Conservation (phyloP, 208 protist genomes). For the Crithidia fasciculata region DNA sequence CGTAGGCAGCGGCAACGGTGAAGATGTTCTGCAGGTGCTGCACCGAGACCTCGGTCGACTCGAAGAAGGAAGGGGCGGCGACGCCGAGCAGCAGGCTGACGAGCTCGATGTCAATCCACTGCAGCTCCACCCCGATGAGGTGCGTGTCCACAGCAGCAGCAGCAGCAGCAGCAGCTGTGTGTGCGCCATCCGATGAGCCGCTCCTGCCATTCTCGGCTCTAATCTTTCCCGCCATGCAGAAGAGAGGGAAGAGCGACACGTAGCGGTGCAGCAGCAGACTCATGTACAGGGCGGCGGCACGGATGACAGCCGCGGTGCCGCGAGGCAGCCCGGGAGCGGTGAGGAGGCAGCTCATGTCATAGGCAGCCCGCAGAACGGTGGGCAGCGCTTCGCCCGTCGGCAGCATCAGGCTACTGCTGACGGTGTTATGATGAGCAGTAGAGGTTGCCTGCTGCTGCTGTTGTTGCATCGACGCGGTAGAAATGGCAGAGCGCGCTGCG, state of each 20-base stretch:
- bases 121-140: conserved; percentile 41
- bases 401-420: conserved; percentile 27
- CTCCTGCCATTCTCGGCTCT: no score
- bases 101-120: conserved; percentile 86
- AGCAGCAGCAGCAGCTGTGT: background rate
- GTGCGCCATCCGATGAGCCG: background rate
- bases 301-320: conserved; percentile 32
- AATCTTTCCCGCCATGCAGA: conserved; percentile 34
- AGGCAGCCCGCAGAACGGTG: conserved; percentile 70
- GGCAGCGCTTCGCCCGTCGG: conserved; percentile 58
- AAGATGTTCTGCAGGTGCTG: conserved; percentile 83
- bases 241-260: conserved; percentile 73
- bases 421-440: background rate
- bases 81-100: conserved; percentile 66
- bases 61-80: conserved; percentile 74
- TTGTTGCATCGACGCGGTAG: background rate
- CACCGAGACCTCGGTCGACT: conserved; percentile 46
- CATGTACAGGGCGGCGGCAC: conserved; percentile 66
- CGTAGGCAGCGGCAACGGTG: conserved; percentile 51
- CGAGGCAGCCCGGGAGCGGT: conserved; percentile 44
- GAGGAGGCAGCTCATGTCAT: conserved; percentile 58
- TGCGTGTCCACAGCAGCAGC: background rate
- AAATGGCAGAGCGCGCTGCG: background rate
- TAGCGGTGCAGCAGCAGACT: conserved; percentile 74
- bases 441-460: background rate